These are phyloP conservation scores for Tympanopsis confertula DNA, from an alignment of 2,329 filamentous ascomycete species.

Conservation along the genomic window DNA sequence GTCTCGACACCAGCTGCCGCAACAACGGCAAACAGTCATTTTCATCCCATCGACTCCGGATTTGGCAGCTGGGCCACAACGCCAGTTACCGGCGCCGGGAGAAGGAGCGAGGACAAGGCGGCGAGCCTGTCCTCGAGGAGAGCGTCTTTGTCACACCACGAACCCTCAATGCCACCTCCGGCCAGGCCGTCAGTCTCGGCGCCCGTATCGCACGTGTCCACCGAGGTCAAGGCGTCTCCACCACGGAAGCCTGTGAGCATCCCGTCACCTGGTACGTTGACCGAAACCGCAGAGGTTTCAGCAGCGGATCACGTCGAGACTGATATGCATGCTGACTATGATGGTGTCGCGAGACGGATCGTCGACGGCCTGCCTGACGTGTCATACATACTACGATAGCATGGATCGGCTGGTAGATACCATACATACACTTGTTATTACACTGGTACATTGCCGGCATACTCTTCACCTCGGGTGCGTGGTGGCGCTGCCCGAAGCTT, in stretches of 20 bases:
- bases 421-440: no score
- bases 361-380: conserved; percentile 5
- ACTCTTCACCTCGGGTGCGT: no score
- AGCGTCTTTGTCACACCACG: neutral
- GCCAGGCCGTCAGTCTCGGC: neutral
- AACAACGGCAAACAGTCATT: no score
- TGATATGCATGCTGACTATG: no score
- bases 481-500: no score
- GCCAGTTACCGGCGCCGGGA: neutral
- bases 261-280: neutral
- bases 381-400: conserved; percentile 2
- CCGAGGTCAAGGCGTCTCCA: neutral
- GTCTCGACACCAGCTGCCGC: conserved; percentile 15
- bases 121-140: no score
- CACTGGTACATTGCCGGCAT: no score
- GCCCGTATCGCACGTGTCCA: neutral
- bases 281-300: neutral
- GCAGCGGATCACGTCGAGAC: no score
- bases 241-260: neutral
- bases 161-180: neutral
- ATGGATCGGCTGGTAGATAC: no score
- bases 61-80: neutral
- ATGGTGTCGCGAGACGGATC: conserved; percentile 12
- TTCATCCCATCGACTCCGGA: neutral
- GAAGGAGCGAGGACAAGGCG: no score